These are phyloP conservation scores for Salvia miltiorrhiza DNA, from an alignment of 257 asterid genomes.

Conservation along the genomic window DNA sequence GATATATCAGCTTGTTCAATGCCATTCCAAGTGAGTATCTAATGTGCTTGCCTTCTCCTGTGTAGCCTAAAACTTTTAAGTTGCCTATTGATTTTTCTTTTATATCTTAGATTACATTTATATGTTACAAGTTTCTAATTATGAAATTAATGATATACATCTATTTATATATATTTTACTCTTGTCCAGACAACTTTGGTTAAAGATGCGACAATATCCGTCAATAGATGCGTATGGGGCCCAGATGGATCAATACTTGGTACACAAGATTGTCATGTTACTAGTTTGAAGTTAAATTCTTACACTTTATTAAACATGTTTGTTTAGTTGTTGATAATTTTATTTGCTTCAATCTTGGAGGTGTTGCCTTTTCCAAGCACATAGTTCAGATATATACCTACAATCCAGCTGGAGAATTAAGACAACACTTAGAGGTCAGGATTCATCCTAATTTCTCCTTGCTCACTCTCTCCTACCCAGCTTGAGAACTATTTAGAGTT, in stretches of 20 bases:
- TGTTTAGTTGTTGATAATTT: constrained; percentile 14
- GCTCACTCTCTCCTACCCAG: background rate
- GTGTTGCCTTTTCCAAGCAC: constrained; percentile 94
- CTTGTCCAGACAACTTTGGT: constrained; percentile 74
- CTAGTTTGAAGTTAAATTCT: constrained; percentile 2
- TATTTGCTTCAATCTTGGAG: constrained; percentile 38
- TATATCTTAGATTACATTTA: background rate
- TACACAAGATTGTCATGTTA: constrained; percentile 27
- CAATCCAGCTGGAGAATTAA: constrained; percentile 74
- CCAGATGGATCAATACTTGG: constrained; percentile 97
- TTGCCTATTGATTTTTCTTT: background rate
- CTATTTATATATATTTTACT: background rate
- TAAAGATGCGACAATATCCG: constrained; percentile 83
- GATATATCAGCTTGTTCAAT: constrained; percentile 78
- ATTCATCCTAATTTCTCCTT: background rate
- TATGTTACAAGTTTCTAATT: background rate
- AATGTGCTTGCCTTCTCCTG: constrained; percentile 19
- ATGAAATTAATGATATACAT: background rate
- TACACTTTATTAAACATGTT: constrained; percentile 4
- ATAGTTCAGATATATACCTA: constrained; percentile 85
- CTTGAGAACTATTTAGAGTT: constrained; percentile 2
- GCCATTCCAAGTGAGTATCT: constrained; percentile 76
- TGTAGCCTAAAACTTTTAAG: background rate
- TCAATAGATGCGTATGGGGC: constrained; percentile 92
- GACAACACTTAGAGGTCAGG: constrained; percentile 84